Conservation (phyloP, 1,139 yeast genomes). For the Lodderomyces theae region DNA sequence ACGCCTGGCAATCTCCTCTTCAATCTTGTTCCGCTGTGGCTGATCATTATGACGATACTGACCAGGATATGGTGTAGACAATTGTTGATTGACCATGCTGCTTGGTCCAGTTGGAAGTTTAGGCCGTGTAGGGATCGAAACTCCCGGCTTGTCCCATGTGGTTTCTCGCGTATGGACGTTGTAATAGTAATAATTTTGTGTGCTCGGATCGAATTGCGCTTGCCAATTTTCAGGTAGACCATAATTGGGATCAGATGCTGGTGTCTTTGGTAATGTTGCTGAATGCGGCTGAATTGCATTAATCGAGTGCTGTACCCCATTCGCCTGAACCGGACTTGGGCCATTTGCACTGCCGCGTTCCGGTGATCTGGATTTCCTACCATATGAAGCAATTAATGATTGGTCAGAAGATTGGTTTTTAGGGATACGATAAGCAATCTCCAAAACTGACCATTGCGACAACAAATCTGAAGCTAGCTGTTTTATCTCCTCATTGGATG, state of each 20-base stretch:
- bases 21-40: constrained; percentile 5
- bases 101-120: constrained; percentile 27
- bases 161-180: constrained; percentile 46
- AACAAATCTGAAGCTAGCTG: constrained; percentile 46
- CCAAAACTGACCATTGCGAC: constrained; percentile 68
- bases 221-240: constrained; percentile 54
- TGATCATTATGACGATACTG: neutral
- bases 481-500: constrained; percentile 32
- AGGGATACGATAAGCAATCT: constrained; percentile 84
- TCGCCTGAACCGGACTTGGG: neutral
- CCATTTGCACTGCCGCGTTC: constrained; percentile 5
- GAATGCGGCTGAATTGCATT: constrained; percentile 6
- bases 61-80: neutral
- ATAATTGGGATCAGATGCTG: neutral
- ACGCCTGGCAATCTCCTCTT: constrained; percentile 24
- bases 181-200: constrained; percentile 50
- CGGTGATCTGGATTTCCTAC: constrained; percentile 24
- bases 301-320: constrained; percentile 1
- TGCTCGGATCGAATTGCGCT: constrained; percentile 42
- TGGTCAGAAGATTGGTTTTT: constrained; percentile 26
- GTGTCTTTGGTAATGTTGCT: neutral
- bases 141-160: constrained; percentile 58
- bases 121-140: constrained; percentile 16
- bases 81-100: constrained; percentile 6
- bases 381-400: constrained; percentile 14